A percentile compares a stretch with the other conserved stretches of the same genome.
phyloP scores from a whole-genome alignment of 495 filamentous ascomycete genomes.

The Neurospora intermedia region DNA sequence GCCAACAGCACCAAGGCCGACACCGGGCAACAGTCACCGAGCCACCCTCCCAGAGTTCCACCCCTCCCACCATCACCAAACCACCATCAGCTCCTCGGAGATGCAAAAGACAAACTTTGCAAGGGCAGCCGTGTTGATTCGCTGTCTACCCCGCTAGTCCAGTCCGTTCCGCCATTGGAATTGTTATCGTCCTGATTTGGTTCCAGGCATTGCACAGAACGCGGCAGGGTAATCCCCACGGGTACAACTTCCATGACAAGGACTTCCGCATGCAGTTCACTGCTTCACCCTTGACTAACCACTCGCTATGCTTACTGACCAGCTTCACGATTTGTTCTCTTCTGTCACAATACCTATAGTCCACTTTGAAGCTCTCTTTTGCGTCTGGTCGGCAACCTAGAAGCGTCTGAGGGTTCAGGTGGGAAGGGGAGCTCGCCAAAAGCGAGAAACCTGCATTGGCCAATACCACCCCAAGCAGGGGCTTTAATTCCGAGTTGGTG shows the following conservation, averaged over 20 bases:
- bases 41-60: neutral
- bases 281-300: neutral
- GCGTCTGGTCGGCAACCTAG: neutral
- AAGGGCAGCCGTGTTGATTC: slow-evolving; percentile 3
- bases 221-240: neutral
- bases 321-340: neutral
- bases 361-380: neutral
- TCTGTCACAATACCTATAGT: neutral
- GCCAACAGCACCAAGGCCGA: neutral
- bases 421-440: neutral
- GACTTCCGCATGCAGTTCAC: neutral
- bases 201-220: neutral
- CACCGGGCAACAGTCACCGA: neutral
- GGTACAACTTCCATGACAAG: neutral
- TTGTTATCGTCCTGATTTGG: neutral
- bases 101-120: slow-evolving; percentile 14
- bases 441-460: neutral
- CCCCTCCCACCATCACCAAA: neutral
- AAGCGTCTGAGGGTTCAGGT: neutral
- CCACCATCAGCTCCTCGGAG: slow-evolving; percentile 20
- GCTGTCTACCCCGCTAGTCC: neutral
- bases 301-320: neutral
- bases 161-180: neutral
- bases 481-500: neutral
- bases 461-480: neutral